These are phyloP conservation scores for Wickerhamomyces bisporus DNA, from an alignment of 805 yeast species.

Conservation along the genomic window DNA sequence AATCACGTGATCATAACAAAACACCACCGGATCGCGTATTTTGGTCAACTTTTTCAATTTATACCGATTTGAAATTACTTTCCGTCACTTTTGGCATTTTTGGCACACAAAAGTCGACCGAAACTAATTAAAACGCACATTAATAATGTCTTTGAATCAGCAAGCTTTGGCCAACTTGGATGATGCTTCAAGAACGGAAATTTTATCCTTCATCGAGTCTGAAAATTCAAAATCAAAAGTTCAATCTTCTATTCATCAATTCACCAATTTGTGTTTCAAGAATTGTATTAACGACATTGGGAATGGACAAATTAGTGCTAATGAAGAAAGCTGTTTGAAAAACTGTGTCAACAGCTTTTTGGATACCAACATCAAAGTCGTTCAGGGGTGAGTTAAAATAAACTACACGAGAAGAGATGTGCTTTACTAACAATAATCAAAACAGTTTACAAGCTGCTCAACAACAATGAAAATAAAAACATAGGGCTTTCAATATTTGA, in stretches of 20 bases:
- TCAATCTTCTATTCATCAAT: constrained; percentile 78
- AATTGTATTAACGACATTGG: constrained; percentile 59
- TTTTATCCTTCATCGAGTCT: constrained; percentile 68
- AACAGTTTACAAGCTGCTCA: constrained; percentile 8
- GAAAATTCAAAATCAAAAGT: constrained; percentile 86
- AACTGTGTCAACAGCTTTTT: constrained; percentile 83
- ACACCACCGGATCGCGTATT: no score
- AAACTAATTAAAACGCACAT: no score
- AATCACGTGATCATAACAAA: no score
- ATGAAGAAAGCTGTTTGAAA: constrained; percentile 68
- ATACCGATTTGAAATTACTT: no score
- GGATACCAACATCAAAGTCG: constrained; percentile 83
- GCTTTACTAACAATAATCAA: constrained; percentile 2
- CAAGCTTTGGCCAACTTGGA: constrained; percentile 46
- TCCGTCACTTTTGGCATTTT: no score
- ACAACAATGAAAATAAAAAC: constrained; percentile 3
- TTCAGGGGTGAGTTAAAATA: constrained; percentile 36
- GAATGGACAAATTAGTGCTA: constrained; percentile 42
- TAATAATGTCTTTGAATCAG: constrained; percentile 32
- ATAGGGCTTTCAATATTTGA: no score
- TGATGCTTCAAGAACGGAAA: constrained; percentile 67
- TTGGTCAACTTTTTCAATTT: no score
- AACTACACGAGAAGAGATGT: no score
- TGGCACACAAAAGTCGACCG: no score
- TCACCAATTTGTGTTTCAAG: constrained; percentile 88